Evolutionary conservation across 202 grass and related monocot genomes (phyloP).

Genomic region (Setaria italica): DNA sequence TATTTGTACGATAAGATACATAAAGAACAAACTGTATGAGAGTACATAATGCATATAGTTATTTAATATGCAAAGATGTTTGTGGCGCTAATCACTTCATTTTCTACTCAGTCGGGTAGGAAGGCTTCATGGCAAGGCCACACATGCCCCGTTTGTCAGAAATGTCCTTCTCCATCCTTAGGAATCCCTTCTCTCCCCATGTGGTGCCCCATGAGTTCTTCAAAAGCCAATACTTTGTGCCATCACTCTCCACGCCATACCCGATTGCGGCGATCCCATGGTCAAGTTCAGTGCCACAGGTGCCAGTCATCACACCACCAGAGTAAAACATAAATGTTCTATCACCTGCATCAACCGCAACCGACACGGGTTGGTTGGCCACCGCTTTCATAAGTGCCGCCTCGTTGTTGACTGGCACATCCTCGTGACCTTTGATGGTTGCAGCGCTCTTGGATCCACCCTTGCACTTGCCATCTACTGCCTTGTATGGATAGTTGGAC

Average conservation of each 20-base stretch:
- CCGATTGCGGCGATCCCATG: constrained; percentile 1
- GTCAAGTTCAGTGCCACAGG: constrained; percentile 1
- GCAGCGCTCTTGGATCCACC: not conserved
- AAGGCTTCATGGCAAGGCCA: constrained; percentile 37
- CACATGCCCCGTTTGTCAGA: constrained; percentile 20
- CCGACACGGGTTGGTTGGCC: not conserved
- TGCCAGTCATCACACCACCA: constrained; percentile 21
- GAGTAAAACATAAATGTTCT: constrained; percentile 30
- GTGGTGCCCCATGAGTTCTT: constrained; percentile 12
- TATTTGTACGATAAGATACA: not conserved
- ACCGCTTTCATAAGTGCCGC: constrained; percentile 34
- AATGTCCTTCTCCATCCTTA: constrained; percentile 22
- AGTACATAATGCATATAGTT: not conserved
- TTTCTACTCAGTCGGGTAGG: constrained; percentile 16
- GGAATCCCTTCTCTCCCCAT: constrained; percentile 13
- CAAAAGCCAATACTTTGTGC: constrained; percentile 8
- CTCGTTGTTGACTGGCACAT: constrained; percentile 19
- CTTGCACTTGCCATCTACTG: constrained; percentile 3
- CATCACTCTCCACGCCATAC: not conserved
- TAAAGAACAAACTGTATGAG: not conserved
- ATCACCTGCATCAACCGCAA: constrained; percentile 22
- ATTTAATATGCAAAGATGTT: not conserved
- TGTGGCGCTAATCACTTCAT: not conserved
- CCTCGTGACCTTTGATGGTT: constrained; percentile 24
- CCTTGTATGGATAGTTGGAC: constrained; percentile 49